These are phyloP conservation scores for Metarhizium humberi DNA, from an alignment of 2,329 filamentous ascomycete genomes.

Conservation along the genomic window DNA sequence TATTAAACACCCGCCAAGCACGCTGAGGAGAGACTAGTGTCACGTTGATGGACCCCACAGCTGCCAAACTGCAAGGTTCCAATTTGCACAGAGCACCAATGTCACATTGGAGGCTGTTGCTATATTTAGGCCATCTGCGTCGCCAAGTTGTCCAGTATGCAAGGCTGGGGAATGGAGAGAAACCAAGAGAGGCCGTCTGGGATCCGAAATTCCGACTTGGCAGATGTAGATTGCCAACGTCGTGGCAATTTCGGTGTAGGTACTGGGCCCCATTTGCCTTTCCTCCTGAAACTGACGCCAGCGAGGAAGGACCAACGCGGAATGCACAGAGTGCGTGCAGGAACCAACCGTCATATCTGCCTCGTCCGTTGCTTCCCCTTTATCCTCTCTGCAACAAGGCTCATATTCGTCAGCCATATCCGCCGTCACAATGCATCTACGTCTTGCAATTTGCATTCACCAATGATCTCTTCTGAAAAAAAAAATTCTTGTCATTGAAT, in stretches of 20 bases:
- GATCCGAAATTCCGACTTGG: neutral
- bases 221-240: neutral
- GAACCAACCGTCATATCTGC: too few relatives aligned
- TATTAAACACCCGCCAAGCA: neutral
- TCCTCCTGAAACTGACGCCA: too few relatives aligned
- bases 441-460: too few relatives aligned
- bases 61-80: neutral
- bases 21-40: too few relatives aligned
- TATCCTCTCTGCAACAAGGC: too few relatives aligned
- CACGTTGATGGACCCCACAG: neutral
- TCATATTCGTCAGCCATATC: too few relatives aligned
- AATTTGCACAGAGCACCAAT: neutral
- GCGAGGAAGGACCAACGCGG: neutral
- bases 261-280: neutral
- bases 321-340: neutral
- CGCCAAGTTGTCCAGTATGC: neutral
- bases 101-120: neutral
- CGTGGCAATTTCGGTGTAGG: slow-evolving; percentile 2
- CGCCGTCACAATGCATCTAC: too few relatives aligned
- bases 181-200: neutral
- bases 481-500: too few relatives aligned
- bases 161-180: neutral
- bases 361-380: too few relatives aligned
- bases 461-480: too few relatives aligned
- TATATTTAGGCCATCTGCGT: neutral